Base-by-base conservation (phyloP, 1,284 basidiomycete genomes). In the Ganoderma meredithae region DNA sequence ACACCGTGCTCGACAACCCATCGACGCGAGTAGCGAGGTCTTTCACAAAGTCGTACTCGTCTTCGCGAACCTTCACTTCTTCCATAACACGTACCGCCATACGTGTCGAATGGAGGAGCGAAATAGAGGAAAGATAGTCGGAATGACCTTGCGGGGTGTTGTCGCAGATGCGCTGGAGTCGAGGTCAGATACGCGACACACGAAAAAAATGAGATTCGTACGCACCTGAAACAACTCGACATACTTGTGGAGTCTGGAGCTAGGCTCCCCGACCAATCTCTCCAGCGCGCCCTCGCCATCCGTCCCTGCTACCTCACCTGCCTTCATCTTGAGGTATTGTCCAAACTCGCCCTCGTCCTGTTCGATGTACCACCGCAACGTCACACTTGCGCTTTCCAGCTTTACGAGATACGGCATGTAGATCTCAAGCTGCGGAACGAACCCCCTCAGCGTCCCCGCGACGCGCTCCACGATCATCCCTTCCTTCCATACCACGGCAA, bases 341-440 rank as follows among this genome's bases (percentile, higher is more conserved):
- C 93, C 94, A 81, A 97, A 94, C 68, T 94, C 91, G 75, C 75
- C 73, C 1, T 64, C 49, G 17, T 56, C 63, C 39, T 73, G 62
- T 19, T 66, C 64, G 5, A 33, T 56, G 31, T 70, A 69, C 66
- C 72, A 69, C 10, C 49, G 79, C n/a, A 88, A 78, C 72, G 90
- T 81, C 41, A 81, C 78, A 61, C 87, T 85, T 44, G 91, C 87
- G 33, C 84, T 83, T 62, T 91, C 90, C 58, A 96, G 84, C 60
- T 88, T 84, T 17, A 93, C 89, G 3, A 97, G 81, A 78, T 96
- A 97, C 13, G 93, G 91, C 78, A 95, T 94, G 76, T 97, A 94
- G 4, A 93, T 85, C 76, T 95, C 92, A 47, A 96, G 80, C 59
- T 84, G 84, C 0, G 86, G 81, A 19, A 95, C 83, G 76, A 92